Base-by-base conservation (phyloP, 495 filamentous ascomycete genomes). In the Aspergillus sclerotiicarbonarius region DNA sequence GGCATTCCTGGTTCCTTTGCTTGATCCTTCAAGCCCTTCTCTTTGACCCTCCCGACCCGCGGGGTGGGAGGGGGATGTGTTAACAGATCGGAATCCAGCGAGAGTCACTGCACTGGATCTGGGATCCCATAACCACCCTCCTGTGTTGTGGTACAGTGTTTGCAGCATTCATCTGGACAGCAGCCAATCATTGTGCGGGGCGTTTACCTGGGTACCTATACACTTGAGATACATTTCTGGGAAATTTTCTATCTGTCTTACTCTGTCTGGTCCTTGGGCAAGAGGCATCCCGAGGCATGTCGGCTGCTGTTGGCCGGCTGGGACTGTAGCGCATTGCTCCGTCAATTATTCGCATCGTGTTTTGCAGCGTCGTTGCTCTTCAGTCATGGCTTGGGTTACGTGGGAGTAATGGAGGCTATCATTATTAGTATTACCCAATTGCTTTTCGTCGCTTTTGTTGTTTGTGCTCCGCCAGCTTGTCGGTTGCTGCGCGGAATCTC, bases 211-310 rank as follows among this genome's bases (percentile, higher is more conserved):
- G 51, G 55, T 62, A 25, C 25, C 25, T 25, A 58, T 56, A 56
- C 50, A 57, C 43, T 50, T 56, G 51, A 59, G 51, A 63, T 56
- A 50, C 47, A 46, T 56, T 58, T 56, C 44, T 64, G 54, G 56
- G n/a, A 57, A 41, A n/a, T 41, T n/a, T 15, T 41, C 37, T 41
- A 12, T 13, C 37, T 41, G 25, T 25, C 25, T 25, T 25, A 25
- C 25, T 51, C 51, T 59, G 46, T 51, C 51, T 59, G 46, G 53
- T 61, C 46, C 21, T 32, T 39, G 18, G 49, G 31, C n/a, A 30
- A 33, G 29, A 33, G 30, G 30, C 56, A 58, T 30, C 25, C 30
- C 13, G 29, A 33, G 30, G 30, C 56, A 58, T 30, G 25, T 18
- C 13, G 37, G 57, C 48, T 51, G 13, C 41, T 39, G 19, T 33